A percentile compares a stretch with the other conserved stretches of the same genome.
Evolutionary conservation across 1,139 yeast species (phyloP).

Genomic region (Taiozyma onychis): DNA sequence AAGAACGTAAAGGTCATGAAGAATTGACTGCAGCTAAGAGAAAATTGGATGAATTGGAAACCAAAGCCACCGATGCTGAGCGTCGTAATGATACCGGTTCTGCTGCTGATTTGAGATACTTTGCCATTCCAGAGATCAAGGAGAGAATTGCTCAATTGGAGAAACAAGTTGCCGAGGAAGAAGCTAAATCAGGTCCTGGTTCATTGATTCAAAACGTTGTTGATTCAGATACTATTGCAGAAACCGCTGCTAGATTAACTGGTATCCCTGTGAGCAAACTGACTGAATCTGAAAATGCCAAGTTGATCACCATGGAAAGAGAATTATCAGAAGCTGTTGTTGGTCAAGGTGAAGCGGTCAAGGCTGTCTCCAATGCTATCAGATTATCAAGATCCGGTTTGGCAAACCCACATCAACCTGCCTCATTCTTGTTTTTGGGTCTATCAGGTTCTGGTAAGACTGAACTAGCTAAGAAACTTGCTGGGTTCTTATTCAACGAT

Average conservation of each 20-base stretch:
- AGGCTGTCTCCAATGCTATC: conserved; percentile 92
- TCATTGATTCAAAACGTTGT: conserved; percentile 83
- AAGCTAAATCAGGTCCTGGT: conserved; percentile 54
- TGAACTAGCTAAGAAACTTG: conserved; percentile 92
- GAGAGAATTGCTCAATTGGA: conserved; percentile 74
- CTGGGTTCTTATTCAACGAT: conserved; percentile 92
- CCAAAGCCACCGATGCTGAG: conserved; percentile 93
- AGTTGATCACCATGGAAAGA: conserved; percentile 90
- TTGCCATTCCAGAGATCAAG: conserved; percentile 92
- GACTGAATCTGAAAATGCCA: conserved; percentile 91
- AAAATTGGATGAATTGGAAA: conserved; percentile 86
- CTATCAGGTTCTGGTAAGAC: conserved; percentile 98
- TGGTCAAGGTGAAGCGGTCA: conserved; percentile 95
- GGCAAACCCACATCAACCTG: conserved; percentile 93
- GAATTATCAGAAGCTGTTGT: conserved; percentile 80
- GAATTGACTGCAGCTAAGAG: conserved; percentile 84
- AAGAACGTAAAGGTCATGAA: conserved; percentile 89
- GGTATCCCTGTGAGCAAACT: conserved; percentile 98
- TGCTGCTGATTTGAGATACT: conserved; percentile 93
- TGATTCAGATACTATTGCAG: conserved; percentile 89
- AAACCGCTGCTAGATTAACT: conserved; percentile 94
- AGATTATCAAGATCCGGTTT: conserved; percentile 93
- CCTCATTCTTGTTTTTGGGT: conserved; percentile 92
- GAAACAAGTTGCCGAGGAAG: conserved; percentile 68
- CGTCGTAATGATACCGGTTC: conserved; percentile 93